These are phyloP conservation scores for Chaetothyriales sp. DNA, from an alignment of 2,329 filamentous ascomycete species.

Conservation along the genomic window DNA sequence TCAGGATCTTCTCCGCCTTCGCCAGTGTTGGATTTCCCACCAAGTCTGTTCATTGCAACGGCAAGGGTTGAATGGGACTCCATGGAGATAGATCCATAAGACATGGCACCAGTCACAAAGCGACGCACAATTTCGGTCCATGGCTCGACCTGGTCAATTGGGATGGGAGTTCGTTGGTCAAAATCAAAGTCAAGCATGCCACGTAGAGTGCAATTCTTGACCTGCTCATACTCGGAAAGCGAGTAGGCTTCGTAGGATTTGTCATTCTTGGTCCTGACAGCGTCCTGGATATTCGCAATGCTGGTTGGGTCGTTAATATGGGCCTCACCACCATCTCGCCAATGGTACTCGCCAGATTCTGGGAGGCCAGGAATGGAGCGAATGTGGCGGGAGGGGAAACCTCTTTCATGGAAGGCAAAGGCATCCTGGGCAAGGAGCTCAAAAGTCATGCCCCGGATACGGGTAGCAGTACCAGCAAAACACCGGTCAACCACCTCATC, in stretches of 20 bases:
- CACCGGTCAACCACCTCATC: conserved; percentile 85
- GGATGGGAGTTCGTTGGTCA: conserved; percentile 68
- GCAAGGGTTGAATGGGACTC: conserved; percentile 93
- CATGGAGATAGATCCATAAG: conserved; percentile 96
- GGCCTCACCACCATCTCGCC: conserved; percentile 89
- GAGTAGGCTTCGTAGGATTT: conserved; percentile 98
- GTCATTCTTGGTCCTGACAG: conserved; percentile 92
- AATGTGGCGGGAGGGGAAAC: conserved; percentile 70
- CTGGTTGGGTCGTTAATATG: conserved; percentile 91
- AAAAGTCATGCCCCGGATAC: conserved; percentile 88
- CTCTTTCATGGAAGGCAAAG: conserved; percentile 87
- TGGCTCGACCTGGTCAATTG: conserved; percentile 92
- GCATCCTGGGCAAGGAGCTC: conserved; percentile 87
- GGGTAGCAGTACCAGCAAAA: conserved; percentile 86
- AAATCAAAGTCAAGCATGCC: conserved; percentile 94
- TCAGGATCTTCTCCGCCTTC: conserved; percentile 94
- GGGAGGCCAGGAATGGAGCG: conserved; percentile 64
- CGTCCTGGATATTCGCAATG: conserved; percentile 94
- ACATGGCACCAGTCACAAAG: conserved; percentile 96
- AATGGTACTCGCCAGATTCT: conserved; percentile 95
- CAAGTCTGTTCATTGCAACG: conserved; percentile 91
- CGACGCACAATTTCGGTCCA: conserved; percentile 97
- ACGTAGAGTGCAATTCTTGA: conserved; percentile 89
- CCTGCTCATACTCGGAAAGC: conserved; percentile 81
- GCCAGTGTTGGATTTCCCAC: conserved; percentile 93